A percentile compares a stretch with the other conserved stretches of the same genome.
phyloP scores from a whole-genome alignment of 2,329 filamentous ascomycete species.

The Macrophomina phaseolina region DNA sequence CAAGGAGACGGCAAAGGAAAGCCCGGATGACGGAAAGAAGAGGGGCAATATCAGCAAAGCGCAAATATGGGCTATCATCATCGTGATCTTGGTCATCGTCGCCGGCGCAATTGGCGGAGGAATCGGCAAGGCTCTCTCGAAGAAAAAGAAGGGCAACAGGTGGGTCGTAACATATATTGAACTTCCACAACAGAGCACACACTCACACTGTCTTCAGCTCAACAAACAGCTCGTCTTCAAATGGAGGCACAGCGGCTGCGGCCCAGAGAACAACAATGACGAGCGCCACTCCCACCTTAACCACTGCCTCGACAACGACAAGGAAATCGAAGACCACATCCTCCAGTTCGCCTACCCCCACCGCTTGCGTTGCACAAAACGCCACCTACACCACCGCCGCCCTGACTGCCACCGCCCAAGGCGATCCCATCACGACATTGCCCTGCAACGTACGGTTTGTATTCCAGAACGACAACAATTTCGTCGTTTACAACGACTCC shows the following conservation, averaged over 20 bases:
- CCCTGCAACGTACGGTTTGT: neutral
- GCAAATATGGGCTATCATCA: neutral
- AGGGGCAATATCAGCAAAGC: neutral
- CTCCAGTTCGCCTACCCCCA: neutral
- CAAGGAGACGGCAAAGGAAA: neutral
- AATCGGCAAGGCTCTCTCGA: neutral
- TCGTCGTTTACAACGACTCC: constrained; percentile 5
- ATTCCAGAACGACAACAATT: constrained; percentile 14
- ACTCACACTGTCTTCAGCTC: no score
- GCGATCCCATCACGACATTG: constrained; percentile 1
- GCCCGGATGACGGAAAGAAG: neutral
- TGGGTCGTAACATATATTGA: neutral
- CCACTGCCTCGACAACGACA: neutral
- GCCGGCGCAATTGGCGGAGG: constrained; percentile 9
- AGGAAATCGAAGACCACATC: neutral
- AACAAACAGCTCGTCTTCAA: neutral
- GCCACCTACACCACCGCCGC: neutral
- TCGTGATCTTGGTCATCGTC: neutral
- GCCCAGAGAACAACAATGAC: neutral
- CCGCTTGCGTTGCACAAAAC: neutral
- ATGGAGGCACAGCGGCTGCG: neutral
- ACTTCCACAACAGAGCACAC: no score
- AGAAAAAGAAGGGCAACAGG: neutral
- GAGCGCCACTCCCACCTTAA: neutral
- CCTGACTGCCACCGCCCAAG: neutral